Conservation (phyloP, 441 rosid species). For the Capsella rubella region DNA sequence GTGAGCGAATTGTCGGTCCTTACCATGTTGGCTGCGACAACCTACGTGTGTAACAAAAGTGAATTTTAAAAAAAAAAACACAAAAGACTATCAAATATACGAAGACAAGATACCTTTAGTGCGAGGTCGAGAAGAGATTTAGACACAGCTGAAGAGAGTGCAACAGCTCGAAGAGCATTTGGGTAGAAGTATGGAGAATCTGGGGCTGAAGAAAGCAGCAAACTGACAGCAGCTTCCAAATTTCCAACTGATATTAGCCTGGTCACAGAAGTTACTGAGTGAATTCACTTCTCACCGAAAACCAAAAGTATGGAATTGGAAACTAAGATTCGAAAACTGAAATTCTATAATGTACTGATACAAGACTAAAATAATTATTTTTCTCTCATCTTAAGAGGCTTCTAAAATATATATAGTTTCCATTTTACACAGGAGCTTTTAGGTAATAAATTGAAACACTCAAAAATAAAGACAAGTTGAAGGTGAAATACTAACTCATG, state of each 20-base stretch:
- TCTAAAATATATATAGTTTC: not conserved
- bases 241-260: conserved; percentile 96
- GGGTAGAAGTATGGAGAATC: conserved; percentile 94
- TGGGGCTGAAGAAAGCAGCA: conserved; percentile 91
- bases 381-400: conserved; percentile 13
- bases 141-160: conserved; percentile 97
- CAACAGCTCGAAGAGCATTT: conserved; percentile 97
- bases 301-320: conserved; percentile 10
- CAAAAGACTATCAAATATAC: conserved; percentile 7
- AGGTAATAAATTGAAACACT: conserved; percentile 17
- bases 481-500: conserved; percentile 76
- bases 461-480: conserved; percentile 22
- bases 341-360: not conserved
- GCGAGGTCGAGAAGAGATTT: conserved; percentile 96
- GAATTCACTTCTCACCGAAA: conserved; percentile 36
- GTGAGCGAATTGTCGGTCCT: conserved; percentile 87
- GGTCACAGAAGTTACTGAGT: conserved; percentile 30
- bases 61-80: not conserved
- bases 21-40: conserved; percentile 99
- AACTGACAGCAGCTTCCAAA: conserved; percentile 95
- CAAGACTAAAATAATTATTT: conserved; percentile 1
- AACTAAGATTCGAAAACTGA: conserved; percentile 11
- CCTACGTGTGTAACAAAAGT: conserved; percentile 52
- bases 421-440: conserved; percentile 11
- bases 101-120: conserved; percentile 62